Evolutionary conservation across 1,139 yeast species (phyloP).

Genomic region (Kurtzmaniella quercitrusa): DNA sequence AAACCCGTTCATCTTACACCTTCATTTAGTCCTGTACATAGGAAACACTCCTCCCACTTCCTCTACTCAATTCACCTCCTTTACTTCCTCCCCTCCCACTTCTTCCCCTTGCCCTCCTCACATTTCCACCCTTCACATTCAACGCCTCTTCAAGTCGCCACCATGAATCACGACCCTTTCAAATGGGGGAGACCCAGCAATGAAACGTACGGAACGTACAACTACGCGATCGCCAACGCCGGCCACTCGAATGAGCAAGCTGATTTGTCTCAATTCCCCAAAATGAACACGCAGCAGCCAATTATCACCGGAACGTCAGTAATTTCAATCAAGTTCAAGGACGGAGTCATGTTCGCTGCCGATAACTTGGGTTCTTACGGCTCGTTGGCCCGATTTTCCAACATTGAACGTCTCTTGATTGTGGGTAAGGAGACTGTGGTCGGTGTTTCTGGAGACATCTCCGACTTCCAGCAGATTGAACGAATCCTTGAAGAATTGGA

Average conservation of each 20-base stretch:
- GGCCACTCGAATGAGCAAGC: conserved; percentile 17
- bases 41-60: not conserved
- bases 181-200: conserved; percentile 94
- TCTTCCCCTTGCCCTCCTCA: not conserved
- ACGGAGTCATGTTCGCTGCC: conserved; percentile 92
- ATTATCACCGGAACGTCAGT: conserved; percentile 96
- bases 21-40: no score
- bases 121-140: not conserved
- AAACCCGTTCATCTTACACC: no score
- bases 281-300: conserved; percentile 87
- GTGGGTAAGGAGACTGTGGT: conserved; percentile 87
- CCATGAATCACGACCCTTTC: conserved; percentile 92
- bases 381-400: conserved; percentile 79
- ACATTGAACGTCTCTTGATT: conserved; percentile 76
- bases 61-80: not conserved
- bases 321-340: conserved; percentile 81
- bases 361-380: conserved; percentile 94
- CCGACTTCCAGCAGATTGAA: conserved; percentile 85
- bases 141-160: conserved; percentile 3
- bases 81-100: not conserved
- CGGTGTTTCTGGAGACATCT: conserved; percentile 92
- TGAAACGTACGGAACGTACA: conserved; percentile 76
- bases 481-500: conserved; percentile 74
- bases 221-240: conserved; percentile 64
- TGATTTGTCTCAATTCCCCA: conserved; percentile 46